Evolutionary conservation across 257 asterid genomes (phyloP), one percentile per base, ranked within the genome.

Genomic region (Galeopsis tetrahit): DNA sequence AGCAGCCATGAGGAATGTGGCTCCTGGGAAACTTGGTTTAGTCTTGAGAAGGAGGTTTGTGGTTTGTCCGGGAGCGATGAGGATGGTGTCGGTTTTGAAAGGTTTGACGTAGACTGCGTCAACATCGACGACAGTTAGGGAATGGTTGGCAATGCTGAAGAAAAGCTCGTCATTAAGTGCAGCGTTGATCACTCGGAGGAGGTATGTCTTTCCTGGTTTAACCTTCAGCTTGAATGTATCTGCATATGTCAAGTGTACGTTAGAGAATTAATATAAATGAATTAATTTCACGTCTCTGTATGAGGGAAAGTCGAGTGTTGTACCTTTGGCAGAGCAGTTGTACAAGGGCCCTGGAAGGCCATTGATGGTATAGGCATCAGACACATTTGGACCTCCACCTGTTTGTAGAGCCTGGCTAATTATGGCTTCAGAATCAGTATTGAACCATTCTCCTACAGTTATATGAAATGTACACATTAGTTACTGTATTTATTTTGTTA

Each of bases 91-190:
- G 15, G 70, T 71, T 36, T 61, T 1, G 32, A 71, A 71, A 42
- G 76, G 76, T 36, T 71, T 71, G 1, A 71, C 70, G 14, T 71
- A 71, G 2, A 71, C 40, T 1, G 76, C 76, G 4, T 71, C 76
- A 2, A 10, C 70, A 2, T 71, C 76, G 1, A 49, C 76, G 2
- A 71, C 76, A 6, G 63, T 71, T 15, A 71, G 52, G 17, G 34
- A 61, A 32, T 71, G 76, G 62, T 71, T 71, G 15, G 76, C 69
- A 17, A 71, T 71, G 63, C 70, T 71, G 53, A 71, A 71, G 76
- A 71, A 71, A 33, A 71, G 76, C 70, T 71, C 76, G 76, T 71
- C 76, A 31, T 71, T 71, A 17, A 71, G 76, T 63, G 76, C 76
- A 61, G 76, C 76, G 14, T 71, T 71, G 76, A 71, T 71, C 34